Conservation (phyloP, 176 grass and related monocot species). For the Aegilops speltoides region DNA sequence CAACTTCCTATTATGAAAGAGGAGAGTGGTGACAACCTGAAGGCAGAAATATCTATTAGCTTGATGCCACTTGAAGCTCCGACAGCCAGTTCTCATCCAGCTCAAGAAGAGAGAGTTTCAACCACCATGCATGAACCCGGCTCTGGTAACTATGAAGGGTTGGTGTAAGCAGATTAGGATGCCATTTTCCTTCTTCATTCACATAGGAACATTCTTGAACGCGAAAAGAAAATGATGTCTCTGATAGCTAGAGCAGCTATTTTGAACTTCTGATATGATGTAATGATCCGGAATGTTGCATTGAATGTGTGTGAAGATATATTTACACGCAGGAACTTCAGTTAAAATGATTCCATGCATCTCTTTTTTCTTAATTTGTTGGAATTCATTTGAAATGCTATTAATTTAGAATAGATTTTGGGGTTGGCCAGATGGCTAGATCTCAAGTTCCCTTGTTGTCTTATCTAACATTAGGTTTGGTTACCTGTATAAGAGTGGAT, state of each 20-base stretch:
- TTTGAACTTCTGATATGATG: neutral
- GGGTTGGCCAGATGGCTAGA: neutral
- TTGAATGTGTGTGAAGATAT: neutral
- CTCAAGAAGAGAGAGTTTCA: neutral
- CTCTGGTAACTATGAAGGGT: neutral
- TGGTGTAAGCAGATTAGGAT: neutral
- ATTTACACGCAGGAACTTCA: neutral
- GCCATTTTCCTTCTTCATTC: neutral
- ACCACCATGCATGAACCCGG: neutral
- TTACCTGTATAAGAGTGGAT: neutral
- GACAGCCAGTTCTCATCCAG: neutral
- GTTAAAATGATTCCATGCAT: neutral
- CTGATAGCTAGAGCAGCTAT: neutral
- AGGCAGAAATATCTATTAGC: constrained; percentile 46
- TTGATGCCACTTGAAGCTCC: neutral
- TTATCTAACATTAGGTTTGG: neutral
- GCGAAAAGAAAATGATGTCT: neutral
- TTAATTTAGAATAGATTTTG: neutral
- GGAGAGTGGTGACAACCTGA: constrained; percentile 40
- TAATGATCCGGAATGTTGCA: neutral
- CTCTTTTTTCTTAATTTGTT: neutral
- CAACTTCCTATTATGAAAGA: neutral
- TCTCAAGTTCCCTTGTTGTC: neutral
- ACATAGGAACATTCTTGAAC: neutral
- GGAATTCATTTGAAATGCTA: neutral